These are phyloP conservation scores for Pulveroboletus sp. DNA, from an alignment of 768 basidiomycete species.

Conservation along the genomic window DNA sequence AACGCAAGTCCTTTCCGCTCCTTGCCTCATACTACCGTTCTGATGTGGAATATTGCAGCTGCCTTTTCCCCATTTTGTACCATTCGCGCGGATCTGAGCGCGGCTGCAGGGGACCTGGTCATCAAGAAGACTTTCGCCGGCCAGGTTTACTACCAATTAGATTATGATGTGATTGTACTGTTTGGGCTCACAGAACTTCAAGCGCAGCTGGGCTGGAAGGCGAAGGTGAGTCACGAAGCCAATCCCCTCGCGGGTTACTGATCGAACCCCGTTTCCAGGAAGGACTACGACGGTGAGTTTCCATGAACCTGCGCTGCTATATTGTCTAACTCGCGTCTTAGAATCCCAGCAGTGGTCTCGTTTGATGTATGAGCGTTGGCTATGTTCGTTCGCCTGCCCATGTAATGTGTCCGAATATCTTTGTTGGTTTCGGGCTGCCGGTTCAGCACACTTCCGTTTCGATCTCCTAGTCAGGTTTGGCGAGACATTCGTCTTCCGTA, in stretches of 20 bases:
- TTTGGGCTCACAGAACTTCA: conserved; percentile 10
- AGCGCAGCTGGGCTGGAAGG: conserved; percentile 8
- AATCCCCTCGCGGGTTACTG: not conserved
- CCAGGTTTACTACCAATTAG: not conserved
- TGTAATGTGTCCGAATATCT: not conserved
- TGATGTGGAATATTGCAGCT: not conserved
- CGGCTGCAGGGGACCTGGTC: conserved; percentile 1
- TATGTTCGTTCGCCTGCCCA: not conserved
- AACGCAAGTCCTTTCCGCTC: not conserved
- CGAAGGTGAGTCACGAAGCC: not conserved
- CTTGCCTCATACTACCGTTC: not conserved
- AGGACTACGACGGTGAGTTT: conserved; percentile 1
- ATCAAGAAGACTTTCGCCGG: not conserved
- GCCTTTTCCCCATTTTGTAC: conserved; percentile 4
- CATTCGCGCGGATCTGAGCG: conserved; percentile 1
- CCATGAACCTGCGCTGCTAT: not conserved
- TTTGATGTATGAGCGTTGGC: not conserved
- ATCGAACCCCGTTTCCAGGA: not conserved
- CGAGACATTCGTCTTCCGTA: not conserved
- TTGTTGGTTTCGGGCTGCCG: not conserved
- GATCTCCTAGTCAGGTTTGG: not conserved
- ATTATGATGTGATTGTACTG: conserved; percentile 12
- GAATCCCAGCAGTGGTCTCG: conserved; percentile 1
- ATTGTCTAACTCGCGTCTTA: not conserved
- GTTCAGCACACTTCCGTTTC: not conserved